Base-by-base conservation (phyloP, 192 early-diverging fungal species). In the Rhizophagus clarus region DNA sequence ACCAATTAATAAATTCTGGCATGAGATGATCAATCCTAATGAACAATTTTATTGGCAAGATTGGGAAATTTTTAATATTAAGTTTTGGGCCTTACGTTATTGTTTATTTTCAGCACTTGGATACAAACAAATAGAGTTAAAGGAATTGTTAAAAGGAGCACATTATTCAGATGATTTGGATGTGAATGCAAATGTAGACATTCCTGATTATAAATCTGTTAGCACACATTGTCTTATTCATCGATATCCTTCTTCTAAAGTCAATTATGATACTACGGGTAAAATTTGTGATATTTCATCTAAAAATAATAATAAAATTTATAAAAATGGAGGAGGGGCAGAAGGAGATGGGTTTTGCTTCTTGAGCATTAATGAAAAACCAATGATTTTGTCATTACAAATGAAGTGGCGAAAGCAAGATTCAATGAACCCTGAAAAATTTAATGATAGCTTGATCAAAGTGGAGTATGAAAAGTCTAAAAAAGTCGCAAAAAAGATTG, bases 1-100 rank as follows among this genome's bases (percentile, higher is more conserved):
- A 37, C 2, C 61, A 62, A 62, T 62, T 62, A 26, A 26, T 26
- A 62, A 26, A 28, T 62, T 62, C 26, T 62, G 61, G 61, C 5
- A 62, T 62, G 26, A 1, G 4, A 62, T 62, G 61, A 62, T 62
- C 26, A 1, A 62, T 62, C 61, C 61, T 62, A 10, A 62, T 62
- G 61, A 62, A n/a, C 61, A 4, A 62, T 26, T 62, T 62, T 62
- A 62, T 62, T 70, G 68, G 34, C n/a, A 70, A 70, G 9, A 70
- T 22, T 70, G 68, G 68, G 68, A 70, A 29, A 40, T 20, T 22
- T 70, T 70, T 37, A 70, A 70, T 40, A 15, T 70, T 22, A 20
- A 29, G 20, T 70, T 70, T 32, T 70, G 34, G 68, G 68, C 68
- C 29, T 70, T 70, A 7, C 29, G 31, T 6, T 22, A 28, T 22